Evolutionary conservation across 305 asterid species (phyloP).

Genomic region (Ruellia speciosa): DNA sequence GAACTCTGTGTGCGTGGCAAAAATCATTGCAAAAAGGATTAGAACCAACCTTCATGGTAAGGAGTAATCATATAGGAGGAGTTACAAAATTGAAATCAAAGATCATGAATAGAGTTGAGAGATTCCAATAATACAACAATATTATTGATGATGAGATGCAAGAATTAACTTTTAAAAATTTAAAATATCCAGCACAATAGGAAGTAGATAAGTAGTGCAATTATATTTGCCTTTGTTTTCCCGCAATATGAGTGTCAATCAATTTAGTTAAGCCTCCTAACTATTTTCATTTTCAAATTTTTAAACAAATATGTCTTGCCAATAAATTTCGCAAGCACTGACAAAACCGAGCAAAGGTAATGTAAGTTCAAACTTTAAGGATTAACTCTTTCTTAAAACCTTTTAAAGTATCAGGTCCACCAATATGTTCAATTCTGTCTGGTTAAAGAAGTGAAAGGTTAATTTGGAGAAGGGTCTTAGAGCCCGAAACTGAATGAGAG

Average conservation of each 20-base stretch:
- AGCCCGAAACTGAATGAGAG: too few relatives aligned
- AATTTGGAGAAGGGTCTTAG: too few relatives aligned
- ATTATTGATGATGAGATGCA: constrained; percentile 2
- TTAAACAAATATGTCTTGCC: neutral
- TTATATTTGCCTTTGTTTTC: neutral
- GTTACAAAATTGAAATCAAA: neutral
- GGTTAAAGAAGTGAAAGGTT: too few relatives aligned
- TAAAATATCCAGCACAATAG: neutral
- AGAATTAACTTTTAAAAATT: constrained; percentile 3
- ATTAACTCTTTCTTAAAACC: too few relatives aligned
- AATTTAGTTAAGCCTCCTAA: constrained; percentile 2
- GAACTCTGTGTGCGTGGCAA: constrained; percentile 43
- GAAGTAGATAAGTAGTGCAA: neutral
- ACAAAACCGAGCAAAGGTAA: neutral
- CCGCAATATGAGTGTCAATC: neutral
- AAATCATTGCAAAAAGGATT: constrained; percentile 20
- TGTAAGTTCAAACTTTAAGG: neutral
- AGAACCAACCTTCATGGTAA: neutral
- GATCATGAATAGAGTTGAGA: constrained; percentile 5
- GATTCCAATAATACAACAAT: neutral
- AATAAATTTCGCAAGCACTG: neutral
- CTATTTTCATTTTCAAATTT: neutral
- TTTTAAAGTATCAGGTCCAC: too few relatives aligned
- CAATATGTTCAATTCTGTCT: neutral
- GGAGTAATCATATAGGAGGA: constrained; percentile 18